These are phyloP conservation scores for Themeda triandra DNA, from an alignment of 176 grass and related monocot genomes.

Conservation along the genomic window DNA sequence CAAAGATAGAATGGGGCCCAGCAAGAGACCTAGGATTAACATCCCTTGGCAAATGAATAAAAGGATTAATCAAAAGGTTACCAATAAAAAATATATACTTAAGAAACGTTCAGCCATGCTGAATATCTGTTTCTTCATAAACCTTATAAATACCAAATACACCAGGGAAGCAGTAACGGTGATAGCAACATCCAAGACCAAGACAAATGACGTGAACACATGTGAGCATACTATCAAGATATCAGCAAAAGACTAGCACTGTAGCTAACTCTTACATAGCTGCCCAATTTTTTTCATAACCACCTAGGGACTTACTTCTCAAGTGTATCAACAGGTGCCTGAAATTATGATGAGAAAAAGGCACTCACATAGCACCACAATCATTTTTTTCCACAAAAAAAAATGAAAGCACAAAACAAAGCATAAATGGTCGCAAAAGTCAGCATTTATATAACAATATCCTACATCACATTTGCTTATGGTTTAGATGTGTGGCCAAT, in stretches of 20 bases:
- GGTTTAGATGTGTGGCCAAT: not conserved
- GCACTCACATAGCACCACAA: not conserved
- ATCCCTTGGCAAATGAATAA: not conserved
- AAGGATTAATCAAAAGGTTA: not conserved
- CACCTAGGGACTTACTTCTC: not conserved
- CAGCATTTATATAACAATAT: not conserved
- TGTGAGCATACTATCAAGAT: not conserved
- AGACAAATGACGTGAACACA: not conserved
- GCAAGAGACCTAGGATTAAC: not conserved
- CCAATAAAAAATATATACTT: not conserved
- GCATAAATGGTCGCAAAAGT: not conserved
- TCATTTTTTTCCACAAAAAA: not conserved
- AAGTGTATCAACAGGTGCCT: not conserved
- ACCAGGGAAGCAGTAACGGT: too few species aligned
- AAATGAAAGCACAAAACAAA: not conserved
- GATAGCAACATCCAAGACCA: not conserved
- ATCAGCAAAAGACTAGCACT: not conserved
- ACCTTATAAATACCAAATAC: too few species aligned
- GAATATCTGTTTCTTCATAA: too few species aligned
- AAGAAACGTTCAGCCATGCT: not conserved
- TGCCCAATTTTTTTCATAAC: not conserved
- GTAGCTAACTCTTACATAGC: not conserved
- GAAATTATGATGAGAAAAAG: not conserved
- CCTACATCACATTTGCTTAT: not conserved
- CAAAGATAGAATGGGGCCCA: constrained; percentile 14